Evolutionary conservation across 805 yeast species (phyloP).

Genomic region (Nakazawaea pomicola): DNA sequence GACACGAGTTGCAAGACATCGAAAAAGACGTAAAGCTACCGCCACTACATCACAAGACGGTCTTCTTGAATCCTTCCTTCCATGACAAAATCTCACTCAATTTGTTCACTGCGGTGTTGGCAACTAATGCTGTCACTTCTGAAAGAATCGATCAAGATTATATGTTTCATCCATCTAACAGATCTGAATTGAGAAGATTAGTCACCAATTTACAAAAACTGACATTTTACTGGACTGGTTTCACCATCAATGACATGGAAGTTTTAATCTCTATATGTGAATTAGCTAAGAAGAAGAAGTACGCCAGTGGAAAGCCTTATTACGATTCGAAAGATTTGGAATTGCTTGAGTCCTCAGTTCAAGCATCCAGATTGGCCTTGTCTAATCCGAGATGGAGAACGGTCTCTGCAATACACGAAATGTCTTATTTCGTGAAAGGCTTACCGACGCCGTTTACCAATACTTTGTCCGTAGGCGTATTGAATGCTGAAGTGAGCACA

Average conservation of each 20-base stretch:
- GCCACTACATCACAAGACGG: conserved; percentile 51
- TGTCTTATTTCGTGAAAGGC: conserved; percentile 48
- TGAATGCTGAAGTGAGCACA: conserved; percentile 30
- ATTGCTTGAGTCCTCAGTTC: conserved; percentile 39
- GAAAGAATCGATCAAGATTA: conserved; percentile 63
- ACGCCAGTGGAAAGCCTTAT: conserved; percentile 16
- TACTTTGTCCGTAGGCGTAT: conserved; percentile 39
- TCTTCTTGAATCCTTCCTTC: conserved; percentile 55
- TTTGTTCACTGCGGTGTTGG: conserved; percentile 60
- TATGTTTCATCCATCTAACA: conserved; percentile 62
- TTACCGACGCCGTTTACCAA: conserved; percentile 37
- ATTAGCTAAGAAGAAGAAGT: conserved; percentile 32
- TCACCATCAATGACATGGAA: conserved; percentile 52
- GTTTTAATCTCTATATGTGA: conserved; percentile 45
- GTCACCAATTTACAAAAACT: conserved; percentile 60
- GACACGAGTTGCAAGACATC: conserved; percentile 52
- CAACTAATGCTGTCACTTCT: conserved; percentile 70
- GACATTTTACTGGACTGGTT: conserved; percentile 75
- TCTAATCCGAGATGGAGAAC: conserved; percentile 53
- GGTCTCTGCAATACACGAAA: conserved; percentile 56
- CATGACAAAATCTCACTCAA: conserved; percentile 60
- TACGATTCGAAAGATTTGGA: conserved; percentile 34
- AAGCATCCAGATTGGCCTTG: conserved; percentile 44
- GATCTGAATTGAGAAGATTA: conserved; percentile 47
- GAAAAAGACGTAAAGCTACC: conserved; percentile 55